Conservation (phyloP, 257 asterid genomes). For the Dorcoceras hygrometricum region DNA sequence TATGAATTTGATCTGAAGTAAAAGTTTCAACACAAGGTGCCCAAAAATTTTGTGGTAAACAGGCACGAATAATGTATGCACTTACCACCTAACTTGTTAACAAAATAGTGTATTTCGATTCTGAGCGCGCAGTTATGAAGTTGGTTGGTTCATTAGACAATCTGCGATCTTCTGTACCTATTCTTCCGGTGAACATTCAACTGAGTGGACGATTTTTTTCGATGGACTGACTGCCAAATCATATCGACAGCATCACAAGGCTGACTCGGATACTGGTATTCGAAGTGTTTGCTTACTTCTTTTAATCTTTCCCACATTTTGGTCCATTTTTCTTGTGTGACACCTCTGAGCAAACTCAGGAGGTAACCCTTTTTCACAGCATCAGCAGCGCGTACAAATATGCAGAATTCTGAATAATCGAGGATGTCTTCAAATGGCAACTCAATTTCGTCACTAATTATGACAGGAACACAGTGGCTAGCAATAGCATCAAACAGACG, state of each 20-base stretch:
- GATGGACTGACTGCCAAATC: slow-evolving; percentile 77
- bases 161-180: slow-evolving; percentile 48
- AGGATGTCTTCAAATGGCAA: slow-evolving; percentile 72
- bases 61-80: background rate
- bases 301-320: slow-evolving; percentile 73
- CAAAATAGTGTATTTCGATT: background rate
- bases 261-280: slow-evolving; percentile 64
- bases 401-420: slow-evolving; percentile 68
- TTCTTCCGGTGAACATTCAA: slow-evolving; percentile 52
- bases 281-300: slow-evolving; percentile 42
- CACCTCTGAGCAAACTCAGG: slow-evolving; percentile 59
- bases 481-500: slow-evolving; percentile 88
- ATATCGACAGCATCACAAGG: slow-evolving; percentile 77
- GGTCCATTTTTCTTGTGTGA: slow-evolving; percentile 53
- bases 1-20: background rate
- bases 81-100: background rate
- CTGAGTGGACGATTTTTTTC: slow-evolving; percentile 39
- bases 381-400: slow-evolving; percentile 54
- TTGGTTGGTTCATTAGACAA: slow-evolving; percentile 12
- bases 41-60: background rate
- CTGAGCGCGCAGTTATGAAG: background rate
- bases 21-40: background rate
- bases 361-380: slow-evolving; percentile 65
- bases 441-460: slow-evolving; percentile 85
- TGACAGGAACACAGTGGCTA: slow-evolving; percentile 81